Evolutionary conservation across 768 basidiomycete genomes (phyloP).

Genomic region (Russula vinacea): DNA sequence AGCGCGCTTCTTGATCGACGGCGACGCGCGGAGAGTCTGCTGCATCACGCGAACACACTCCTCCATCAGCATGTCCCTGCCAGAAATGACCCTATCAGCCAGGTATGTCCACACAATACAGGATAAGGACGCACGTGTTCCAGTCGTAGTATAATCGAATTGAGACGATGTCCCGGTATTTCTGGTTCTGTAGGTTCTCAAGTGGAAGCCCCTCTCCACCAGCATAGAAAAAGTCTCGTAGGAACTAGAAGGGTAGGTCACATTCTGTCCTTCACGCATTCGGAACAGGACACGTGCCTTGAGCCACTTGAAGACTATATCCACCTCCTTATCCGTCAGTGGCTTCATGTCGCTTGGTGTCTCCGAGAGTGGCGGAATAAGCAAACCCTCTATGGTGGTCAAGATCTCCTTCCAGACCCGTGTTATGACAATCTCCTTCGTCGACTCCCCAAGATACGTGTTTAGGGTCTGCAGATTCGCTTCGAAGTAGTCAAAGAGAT

Average conservation of each 20-base stretch:
- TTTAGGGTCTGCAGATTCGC: constrained; percentile 89
- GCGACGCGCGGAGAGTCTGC: constrained; percentile 68
- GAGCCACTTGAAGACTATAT: constrained; percentile 98
- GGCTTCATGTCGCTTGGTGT: constrained; percentile 86
- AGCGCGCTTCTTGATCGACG: constrained; percentile 79
- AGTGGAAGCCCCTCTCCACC: constrained; percentile 89
- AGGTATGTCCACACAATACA: constrained; percentile 1
- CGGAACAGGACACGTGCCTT: constrained; percentile 55
- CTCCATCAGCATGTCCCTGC: constrained; percentile 81
- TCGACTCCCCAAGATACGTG: constrained; percentile 75
- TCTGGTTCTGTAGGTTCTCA: constrained; percentile 86
- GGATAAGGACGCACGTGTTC: constrained; percentile 62
- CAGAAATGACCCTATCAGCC: constrained; percentile 24
- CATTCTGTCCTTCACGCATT: neutral
- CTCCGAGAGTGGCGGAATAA: constrained; percentile 89
- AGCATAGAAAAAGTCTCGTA: constrained; percentile 93
- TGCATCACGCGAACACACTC: constrained; percentile 97
- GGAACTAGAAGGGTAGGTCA: constrained; percentile 53
- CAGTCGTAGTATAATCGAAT: constrained; percentile 96
- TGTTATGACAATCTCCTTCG: constrained; percentile 89
- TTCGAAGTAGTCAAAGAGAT: constrained; percentile 95
- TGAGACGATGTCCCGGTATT: constrained; percentile 87
- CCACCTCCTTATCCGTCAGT: constrained; percentile 91
- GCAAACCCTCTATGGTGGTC: constrained; percentile 75
- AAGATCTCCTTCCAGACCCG: constrained; percentile 96